These are phyloP conservation scores for Cladosporium colombiae DNA, from an alignment of 2,329 filamentous ascomycete genomes.

Conservation along the genomic window DNA sequence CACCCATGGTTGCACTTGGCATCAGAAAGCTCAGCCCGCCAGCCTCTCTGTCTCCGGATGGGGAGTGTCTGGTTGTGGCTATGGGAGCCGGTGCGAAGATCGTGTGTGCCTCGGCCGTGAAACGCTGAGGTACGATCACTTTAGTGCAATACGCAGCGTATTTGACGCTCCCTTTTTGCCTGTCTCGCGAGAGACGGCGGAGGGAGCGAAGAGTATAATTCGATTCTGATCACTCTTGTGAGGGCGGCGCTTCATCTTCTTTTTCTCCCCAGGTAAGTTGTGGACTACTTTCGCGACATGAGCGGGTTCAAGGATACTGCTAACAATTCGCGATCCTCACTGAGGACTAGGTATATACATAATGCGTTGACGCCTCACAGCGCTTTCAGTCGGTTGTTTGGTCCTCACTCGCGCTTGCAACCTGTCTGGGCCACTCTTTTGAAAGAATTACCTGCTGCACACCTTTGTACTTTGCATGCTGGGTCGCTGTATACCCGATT, in stretches of 20 bases:
- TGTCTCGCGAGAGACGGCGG: slow-evolving; percentile 30
- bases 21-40: slow-evolving; percentile 77
- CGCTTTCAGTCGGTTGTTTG: background rate
- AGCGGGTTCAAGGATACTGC: slow-evolving; percentile 42
- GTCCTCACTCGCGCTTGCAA: background rate
- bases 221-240: slow-evolving; percentile 92
- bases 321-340: slow-evolving; percentile 32
- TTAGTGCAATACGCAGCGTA: slow-evolving; percentile 96
- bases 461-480: background rate
- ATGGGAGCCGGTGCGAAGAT: slow-evolving; percentile 96
- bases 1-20: slow-evolving; percentile 77
- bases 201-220: slow-evolving; percentile 63
- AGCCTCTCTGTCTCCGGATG: background rate
- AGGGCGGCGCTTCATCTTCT: slow-evolving; percentile 69
- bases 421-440: background rate
- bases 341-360: background rate
- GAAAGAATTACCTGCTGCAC: background rate
- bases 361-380: background rate
- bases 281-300: slow-evolving; percentile 18
- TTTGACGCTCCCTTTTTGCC: slow-evolving; percentile 37
- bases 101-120: slow-evolving; percentile 58
- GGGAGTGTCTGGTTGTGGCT: slow-evolving; percentile 51
- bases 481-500: background rate
- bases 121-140: slow-evolving; percentile 56
- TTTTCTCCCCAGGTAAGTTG: slow-evolving; percentile 53